phyloP scores from a whole-genome alignment of 73 alveolate genomes.

The Uronychia binucleata region DNA sequence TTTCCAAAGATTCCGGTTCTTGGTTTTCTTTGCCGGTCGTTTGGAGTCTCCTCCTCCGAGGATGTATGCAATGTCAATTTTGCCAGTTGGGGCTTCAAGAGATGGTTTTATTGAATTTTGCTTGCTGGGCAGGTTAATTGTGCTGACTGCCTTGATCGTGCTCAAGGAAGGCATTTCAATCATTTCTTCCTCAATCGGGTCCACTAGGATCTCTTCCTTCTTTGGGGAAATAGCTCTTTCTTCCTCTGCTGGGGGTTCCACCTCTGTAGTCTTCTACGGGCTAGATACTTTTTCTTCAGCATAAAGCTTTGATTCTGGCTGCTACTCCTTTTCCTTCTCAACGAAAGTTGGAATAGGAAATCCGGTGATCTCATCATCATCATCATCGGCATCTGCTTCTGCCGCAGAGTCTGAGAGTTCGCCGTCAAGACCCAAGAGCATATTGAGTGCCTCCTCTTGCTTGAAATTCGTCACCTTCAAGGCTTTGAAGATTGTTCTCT shows the following conservation, averaged over 20 bases:
- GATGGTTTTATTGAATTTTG: too few relatives aligned
- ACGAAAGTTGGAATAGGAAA: background rate
- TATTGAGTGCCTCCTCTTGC: background rate
- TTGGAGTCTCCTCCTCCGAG: background rate
- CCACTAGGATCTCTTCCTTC: background rate
- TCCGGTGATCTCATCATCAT: background rate
- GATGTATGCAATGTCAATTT: background rate
- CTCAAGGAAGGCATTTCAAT: background rate
- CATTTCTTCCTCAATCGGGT: background rate
- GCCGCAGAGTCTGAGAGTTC: background rate
- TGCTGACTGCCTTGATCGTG: background rate
- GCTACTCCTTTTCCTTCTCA: background rate
- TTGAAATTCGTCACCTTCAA: background rate
- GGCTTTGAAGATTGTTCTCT: background rate
- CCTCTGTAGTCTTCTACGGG: background rate
- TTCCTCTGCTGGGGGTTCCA: background rate
- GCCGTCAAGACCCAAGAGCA: background rate
- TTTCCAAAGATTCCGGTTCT: background rate
- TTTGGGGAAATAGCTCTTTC: background rate
- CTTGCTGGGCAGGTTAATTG: too few relatives aligned
- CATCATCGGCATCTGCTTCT: background rate
- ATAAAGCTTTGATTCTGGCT: too few relatives aligned
- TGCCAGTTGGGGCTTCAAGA: too few relatives aligned
- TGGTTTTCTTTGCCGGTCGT: background rate
- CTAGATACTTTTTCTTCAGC: background rate